Evolutionary conservation across 345 rosid species (phyloP).

Genomic region (Cochlearia excelsa): DNA sequence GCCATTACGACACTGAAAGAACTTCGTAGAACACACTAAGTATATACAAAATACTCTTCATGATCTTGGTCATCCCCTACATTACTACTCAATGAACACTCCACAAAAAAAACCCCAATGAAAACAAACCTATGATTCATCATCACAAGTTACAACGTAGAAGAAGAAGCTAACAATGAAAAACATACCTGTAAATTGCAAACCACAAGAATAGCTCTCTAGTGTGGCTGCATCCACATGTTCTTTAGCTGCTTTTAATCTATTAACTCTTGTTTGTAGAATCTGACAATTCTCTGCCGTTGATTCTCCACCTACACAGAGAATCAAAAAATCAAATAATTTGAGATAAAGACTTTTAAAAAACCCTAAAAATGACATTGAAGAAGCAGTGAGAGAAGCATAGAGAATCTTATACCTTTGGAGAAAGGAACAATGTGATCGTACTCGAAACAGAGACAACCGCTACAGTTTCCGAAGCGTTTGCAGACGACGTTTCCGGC

Average conservation of each 20-base stretch:
- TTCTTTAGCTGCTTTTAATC: slow-evolving; percentile 64
- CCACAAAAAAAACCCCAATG: background rate
- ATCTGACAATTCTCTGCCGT: slow-evolving; percentile 76
- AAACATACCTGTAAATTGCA: slow-evolving; percentile 39
- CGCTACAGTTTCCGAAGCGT: slow-evolving; percentile 80
- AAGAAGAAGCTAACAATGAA: slow-evolving; percentile 2
- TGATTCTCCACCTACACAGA: slow-evolving; percentile 74
- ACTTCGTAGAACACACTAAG: background rate
- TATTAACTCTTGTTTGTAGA: slow-evolving; percentile 85
- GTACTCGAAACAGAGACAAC: slow-evolving; percentile 94
- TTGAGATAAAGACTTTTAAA: background rate
- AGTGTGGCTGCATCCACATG: slow-evolving; percentile 47
- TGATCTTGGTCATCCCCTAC: too few relatives aligned
- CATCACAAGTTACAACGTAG: background rate
- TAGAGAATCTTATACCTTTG: slow-evolving; percentile 50
- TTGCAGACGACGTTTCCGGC: slow-evolving; percentile 88
- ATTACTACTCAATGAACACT: too few relatives aligned
- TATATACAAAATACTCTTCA: too few relatives aligned
- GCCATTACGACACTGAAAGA: background rate
- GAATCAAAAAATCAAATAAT: background rate
- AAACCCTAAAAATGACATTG: slow-evolving; percentile 4
- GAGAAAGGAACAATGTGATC: slow-evolving; percentile 90
- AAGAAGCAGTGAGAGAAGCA: slow-evolving; percentile 5
- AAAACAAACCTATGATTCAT: background rate
- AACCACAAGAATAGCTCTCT: slow-evolving; percentile 71